phyloP scores from a whole-genome alignment of 2,329 filamentous ascomycete species.

The Lizonia empirigonia region DNA sequence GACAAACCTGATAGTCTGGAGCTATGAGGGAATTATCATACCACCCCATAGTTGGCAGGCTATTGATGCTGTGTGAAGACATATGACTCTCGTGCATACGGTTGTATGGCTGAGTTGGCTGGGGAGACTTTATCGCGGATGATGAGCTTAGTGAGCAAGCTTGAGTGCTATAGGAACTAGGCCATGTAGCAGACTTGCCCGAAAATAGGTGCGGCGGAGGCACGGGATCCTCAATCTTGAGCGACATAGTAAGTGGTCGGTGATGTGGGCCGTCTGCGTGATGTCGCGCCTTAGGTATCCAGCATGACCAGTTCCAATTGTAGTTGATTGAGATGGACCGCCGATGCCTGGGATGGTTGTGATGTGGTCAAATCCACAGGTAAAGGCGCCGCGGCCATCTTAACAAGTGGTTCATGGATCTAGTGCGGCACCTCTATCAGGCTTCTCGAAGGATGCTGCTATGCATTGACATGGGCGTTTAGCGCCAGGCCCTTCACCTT shows the following conservation, averaged over 20 bases:
- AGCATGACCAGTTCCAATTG: slow-evolving; percentile 15
- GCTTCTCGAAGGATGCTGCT: slow-evolving; percentile 29
- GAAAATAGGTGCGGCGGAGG: slow-evolving; percentile 44
- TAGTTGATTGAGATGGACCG: slow-evolving; percentile 7
- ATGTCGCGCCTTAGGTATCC: slow-evolving; percentile 25
- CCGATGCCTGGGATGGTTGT: slow-evolving; percentile 17
- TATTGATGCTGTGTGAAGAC: slow-evolving; percentile 32
- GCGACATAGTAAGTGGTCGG: slow-evolving; percentile 37
- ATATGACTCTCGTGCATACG: slow-evolving; percentile 36
- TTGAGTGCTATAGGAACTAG: slow-evolving; percentile 33
- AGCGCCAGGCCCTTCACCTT: slow-evolving; percentile 37
- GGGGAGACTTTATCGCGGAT: slow-evolving; percentile 41
- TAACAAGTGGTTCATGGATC: slow-evolving; percentile 30
- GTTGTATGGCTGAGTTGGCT: slow-evolving; percentile 38
- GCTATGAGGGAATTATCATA: slow-evolving; percentile 38
- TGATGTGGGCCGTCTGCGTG: slow-evolving; percentile 14
- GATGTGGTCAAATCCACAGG: slow-evolving; percentile 17
- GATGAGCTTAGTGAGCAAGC: slow-evolving; percentile 36
- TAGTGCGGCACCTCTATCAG: slow-evolving; percentile 44
- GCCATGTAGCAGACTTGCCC: slow-evolving; percentile 36
- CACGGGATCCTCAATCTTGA: slow-evolving; percentile 43
- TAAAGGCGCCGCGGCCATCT: slow-evolving; percentile 28
- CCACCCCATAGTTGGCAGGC: slow-evolving; percentile 37
- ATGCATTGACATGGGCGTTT: slow-evolving; percentile 31
- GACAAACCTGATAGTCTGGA: slow-evolving; percentile 28